These are phyloP conservation scores for Phlebopus sp. DNA, from an alignment of 1,284 basidiomycete genomes.

Conservation along the genomic window DNA sequence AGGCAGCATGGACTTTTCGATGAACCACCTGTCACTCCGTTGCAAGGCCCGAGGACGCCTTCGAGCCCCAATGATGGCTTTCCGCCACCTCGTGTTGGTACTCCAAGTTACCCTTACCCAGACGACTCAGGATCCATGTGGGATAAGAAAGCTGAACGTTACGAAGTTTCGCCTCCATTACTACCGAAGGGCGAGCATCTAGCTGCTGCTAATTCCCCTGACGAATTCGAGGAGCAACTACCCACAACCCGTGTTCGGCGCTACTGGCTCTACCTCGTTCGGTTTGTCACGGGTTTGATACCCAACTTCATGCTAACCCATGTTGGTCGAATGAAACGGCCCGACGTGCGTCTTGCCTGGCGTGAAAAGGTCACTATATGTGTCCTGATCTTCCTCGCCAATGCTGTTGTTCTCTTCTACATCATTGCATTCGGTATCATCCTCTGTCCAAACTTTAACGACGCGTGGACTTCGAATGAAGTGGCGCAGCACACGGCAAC, in stretches of 20 bases:
- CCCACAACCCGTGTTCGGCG: slow-evolving; percentile 74
- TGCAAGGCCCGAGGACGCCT: slow-evolving; percentile 29
- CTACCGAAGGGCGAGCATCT: slow-evolving; percentile 48
- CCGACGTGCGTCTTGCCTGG: slow-evolving; percentile 95
- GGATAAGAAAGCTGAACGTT: slow-evolving; percentile 47
- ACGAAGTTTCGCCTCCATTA: slow-evolving; percentile 28
- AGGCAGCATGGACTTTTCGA: slow-evolving; percentile 36
- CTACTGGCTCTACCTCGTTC: slow-evolving; percentile 69
- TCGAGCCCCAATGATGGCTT: slow-evolving; percentile 52
- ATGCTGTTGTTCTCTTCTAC: slow-evolving; percentile 84
- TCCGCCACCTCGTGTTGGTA: slow-evolving; percentile 40
- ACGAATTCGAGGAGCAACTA: slow-evolving; percentile 75
- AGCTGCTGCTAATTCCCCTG: slow-evolving; percentile 56
- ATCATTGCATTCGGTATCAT: slow-evolving; percentile 87
- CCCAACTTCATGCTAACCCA: slow-evolving; percentile 67
- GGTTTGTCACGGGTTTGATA: slow-evolving; percentile 81
- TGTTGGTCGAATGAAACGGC: slow-evolving; percentile 92
- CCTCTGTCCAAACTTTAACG: slow-evolving; percentile 90
- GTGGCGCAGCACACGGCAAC: slow-evolving; percentile 70
- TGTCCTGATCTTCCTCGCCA: slow-evolving; percentile 82
- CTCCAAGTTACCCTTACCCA: slow-evolving; percentile 27
- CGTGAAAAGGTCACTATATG: slow-evolving; percentile 94
- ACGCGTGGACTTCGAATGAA: slow-evolving; percentile 81
- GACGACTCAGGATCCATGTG: slow-evolving; percentile 51
- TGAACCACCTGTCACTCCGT: slow-evolving; percentile 30